Evolutionary conservation across 2,329 filamentous ascomycete genomes (phyloP).

Genomic region (Aspergillus fumigatus): DNA sequence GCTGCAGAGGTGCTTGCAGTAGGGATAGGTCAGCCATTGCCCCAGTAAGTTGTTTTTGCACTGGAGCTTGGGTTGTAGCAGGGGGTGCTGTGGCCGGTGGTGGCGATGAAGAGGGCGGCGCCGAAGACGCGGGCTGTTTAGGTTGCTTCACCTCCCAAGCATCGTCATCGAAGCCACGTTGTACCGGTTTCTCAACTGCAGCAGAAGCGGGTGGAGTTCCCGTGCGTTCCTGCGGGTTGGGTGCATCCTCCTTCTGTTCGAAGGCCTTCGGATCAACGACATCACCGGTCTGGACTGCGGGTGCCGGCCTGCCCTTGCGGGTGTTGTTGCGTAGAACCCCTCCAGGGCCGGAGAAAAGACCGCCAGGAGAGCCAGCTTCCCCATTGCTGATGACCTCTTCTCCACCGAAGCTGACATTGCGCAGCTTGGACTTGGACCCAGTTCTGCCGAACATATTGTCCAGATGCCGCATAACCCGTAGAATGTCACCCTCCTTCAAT

Average conservation of each 20-base stretch:
- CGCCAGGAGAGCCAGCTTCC: conserved; percentile 58
- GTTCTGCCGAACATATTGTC: conserved; percentile 74
- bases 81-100: conserved; percentile 27
- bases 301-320: conserved; percentile 81
- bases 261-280: conserved; percentile 85
- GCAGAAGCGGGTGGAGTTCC: conserved; percentile 49
- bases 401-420: conserved; percentile 51
- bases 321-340: conserved; percentile 91
- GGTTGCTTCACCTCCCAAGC: conserved; percentile 94
- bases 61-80: conserved; percentile 25
- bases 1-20: conserved; percentile 56
- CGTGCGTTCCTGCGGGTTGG: conserved; percentile 37
- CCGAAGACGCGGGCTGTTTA: conserved; percentile 46
- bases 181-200: conserved; percentile 44
- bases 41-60: conserved; percentile 54
- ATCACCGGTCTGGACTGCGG: conserved; percentile 79
- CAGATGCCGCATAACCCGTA: conserved; percentile 86
- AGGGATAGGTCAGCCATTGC: conserved; percentile 66
- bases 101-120: conserved; percentile 38
- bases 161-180: conserved; percentile 83
- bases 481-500: conserved; percentile 92
- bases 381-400: conserved; percentile 52
- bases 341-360: conserved; percentile 90
- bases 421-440: conserved; percentile 50
- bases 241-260: conserved; percentile 56